Evolutionary conservation across 164 flowering plant species (phyloP).

Genomic region (Magnolia changhungtana): DNA sequence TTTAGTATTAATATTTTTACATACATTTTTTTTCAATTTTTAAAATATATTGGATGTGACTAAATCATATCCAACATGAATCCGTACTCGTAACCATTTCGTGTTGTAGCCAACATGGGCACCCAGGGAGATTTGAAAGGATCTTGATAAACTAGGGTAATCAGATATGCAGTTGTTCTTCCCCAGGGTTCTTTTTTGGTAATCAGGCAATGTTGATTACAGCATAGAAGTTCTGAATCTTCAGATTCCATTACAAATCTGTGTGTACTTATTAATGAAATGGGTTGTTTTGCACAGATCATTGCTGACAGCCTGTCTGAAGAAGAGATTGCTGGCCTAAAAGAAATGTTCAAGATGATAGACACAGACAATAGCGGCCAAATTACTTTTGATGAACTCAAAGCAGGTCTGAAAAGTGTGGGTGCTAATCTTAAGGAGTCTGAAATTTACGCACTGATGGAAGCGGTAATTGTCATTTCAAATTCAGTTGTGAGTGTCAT

Average conservation of each 20-base stretch:
- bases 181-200: too few relatives aligned
- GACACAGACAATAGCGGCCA: slow-evolving; percentile 88
- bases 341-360: slow-evolving; percentile 85
- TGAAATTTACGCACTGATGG: slow-evolving; percentile 70
- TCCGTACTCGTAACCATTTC: too few relatives aligned
- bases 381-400: slow-evolving; percentile 86
- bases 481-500: background rate
- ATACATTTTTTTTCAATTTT: too few relatives aligned
- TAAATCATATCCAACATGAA: too few relatives aligned
- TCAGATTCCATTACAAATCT: background rate
- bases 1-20: too few relatives aligned
- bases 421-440: slow-evolving; percentile 81
- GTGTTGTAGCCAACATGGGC: too few relatives aligned
- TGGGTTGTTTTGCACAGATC: slow-evolving; percentile 34
- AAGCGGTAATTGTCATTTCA: slow-evolving; percentile 56
- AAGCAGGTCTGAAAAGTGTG: slow-evolving; percentile 61
- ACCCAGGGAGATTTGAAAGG: too few relatives aligned
- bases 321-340: slow-evolving; percentile 90
- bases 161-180: too few relatives aligned
- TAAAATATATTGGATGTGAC: too few relatives aligned
- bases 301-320: slow-evolving; percentile 82
- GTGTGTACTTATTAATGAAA: slow-evolving; percentile 1
- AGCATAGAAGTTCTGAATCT: background rate
- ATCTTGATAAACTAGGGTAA: too few relatives aligned
- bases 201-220: too few relatives aligned